Percentiles rank a stretch among this genome's conserved stretches.
These are phyloP conservation scores for Venustampulla echinocandica DNA, from an alignment of 495 filamentous ascomycete species.

Conservation along the genomic window DNA sequence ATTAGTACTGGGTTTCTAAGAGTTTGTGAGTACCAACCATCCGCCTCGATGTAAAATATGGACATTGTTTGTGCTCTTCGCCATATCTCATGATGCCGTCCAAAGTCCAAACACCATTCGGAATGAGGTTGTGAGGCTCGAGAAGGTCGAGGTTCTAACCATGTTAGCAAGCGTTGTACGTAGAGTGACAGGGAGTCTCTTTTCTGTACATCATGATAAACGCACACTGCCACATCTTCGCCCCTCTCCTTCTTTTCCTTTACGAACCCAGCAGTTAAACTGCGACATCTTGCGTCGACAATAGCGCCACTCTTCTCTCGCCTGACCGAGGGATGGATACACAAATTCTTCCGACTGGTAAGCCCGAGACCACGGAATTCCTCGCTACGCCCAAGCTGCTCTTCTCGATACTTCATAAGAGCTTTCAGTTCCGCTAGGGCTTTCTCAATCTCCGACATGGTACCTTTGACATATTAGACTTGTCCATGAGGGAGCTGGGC, in stretches of 20 bases:
- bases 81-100: constrained; percentile 81
- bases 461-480: constrained; percentile 34
- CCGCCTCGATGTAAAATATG: constrained; percentile 88
- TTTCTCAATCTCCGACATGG: constrained; percentile 94
- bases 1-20: constrained; percentile 4
- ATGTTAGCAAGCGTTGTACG: constrained; percentile 1
- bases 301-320: constrained; percentile 88
- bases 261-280: constrained; percentile 91
- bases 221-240: constrained; percentile 86
- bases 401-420: constrained; percentile 85
- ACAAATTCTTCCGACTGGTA: constrained; percentile 95
- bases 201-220: constrained; percentile 84
- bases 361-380: constrained; percentile 88
- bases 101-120: constrained; percentile 92
- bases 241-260: constrained; percentile 93
- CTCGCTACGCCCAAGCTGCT: constrained; percentile 79
- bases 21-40: constrained; percentile 55
- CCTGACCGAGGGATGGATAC: constrained; percentile 90
- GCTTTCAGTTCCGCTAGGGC: constrained; percentile 84
- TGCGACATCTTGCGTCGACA: constrained; percentile 91
- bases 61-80: constrained; percentile 92
- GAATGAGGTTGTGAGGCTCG: constrained; percentile 88
- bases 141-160: constrained; percentile 80
- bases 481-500: neutral
- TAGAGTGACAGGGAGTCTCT: neutral